Evolutionary conservation across 306 rosid species (phyloP).

Genomic region (Begonia fuchsioides): DNA sequence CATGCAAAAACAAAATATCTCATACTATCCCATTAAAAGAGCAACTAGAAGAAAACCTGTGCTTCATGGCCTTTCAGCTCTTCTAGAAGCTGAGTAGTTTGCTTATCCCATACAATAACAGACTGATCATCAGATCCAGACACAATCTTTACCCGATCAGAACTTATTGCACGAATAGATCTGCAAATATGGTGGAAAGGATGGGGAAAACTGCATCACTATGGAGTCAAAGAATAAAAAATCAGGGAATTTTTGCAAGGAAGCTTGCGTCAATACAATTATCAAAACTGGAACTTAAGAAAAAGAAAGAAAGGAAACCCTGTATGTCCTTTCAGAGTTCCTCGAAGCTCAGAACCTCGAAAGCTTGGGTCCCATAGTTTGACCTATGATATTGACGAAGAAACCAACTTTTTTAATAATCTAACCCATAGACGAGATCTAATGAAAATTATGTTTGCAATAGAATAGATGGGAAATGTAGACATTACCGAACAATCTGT

Average conservation of each 20-base stretch:
- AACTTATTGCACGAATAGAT: constrained; percentile 84
- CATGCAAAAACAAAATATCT: too few relatives aligned
- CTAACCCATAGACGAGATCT: constrained; percentile 6
- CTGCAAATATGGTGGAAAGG: constrained; percentile 29
- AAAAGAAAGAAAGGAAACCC: constrained; percentile 33
- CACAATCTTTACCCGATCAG: constrained; percentile 86
- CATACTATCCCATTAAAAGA: constrained; percentile 2
- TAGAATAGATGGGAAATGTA: constrained; percentile 10
- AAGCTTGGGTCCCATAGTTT: constrained; percentile 98
- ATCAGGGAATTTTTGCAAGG: neutral
- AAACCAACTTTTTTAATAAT: constrained; percentile 11
- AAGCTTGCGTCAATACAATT: too few relatives aligned
- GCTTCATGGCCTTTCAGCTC: constrained; percentile 98
- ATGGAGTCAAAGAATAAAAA: neutral
- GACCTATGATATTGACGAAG: constrained; percentile 44
- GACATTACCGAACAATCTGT: constrained; percentile 76
- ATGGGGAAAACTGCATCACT: neutral
- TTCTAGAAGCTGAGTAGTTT: constrained; percentile 91
- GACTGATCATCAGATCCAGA: constrained; percentile 95
- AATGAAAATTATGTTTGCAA: constrained; percentile 10
- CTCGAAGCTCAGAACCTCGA: constrained; percentile 95
- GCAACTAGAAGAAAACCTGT: constrained; percentile 35
- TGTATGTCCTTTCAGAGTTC: constrained; percentile 83
- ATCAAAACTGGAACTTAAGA: neutral
- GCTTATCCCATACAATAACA: constrained; percentile 93